Evolutionary conservation across 768 basidiomycete species (phyloP).

Genomic region (Lentinus brumalis): DNA sequence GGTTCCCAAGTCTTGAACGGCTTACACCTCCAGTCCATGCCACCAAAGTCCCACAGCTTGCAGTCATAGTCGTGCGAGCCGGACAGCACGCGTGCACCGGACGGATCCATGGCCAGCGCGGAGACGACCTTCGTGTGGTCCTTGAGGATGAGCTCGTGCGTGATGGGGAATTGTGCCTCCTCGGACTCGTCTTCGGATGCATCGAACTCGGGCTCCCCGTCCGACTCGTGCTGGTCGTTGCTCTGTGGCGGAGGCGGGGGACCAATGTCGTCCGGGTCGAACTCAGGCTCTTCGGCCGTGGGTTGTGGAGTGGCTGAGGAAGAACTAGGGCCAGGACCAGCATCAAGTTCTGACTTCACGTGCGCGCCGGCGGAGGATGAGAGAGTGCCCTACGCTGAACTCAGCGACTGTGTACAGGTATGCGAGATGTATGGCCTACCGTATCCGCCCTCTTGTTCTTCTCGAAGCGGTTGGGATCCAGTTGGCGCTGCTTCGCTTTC

Average conservation of each 20-base stretch:
- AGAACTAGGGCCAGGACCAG: neutral
- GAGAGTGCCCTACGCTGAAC: neutral
- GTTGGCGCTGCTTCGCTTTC: constrained; percentile 58
- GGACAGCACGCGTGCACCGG: constrained; percentile 87
- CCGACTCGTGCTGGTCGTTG: neutral
- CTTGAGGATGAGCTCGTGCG: constrained; percentile 90
- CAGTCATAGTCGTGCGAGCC: constrained; percentile 98
- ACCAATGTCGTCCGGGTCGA: constrained; percentile 27
- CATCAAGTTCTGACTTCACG: constrained; percentile 1
- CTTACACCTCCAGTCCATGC: constrained; percentile 88
- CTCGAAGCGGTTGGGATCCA: constrained; percentile 80
- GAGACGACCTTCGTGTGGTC: constrained; percentile 97
- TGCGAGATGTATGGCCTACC: constrained; percentile 18
- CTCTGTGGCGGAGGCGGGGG: constrained; percentile 25
- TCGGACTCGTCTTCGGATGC: constrained; percentile 53
- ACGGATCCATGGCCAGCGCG: constrained; percentile 88
- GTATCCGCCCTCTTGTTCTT: constrained; percentile 63
- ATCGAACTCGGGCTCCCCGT: constrained; percentile 37
- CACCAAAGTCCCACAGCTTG: constrained; percentile 99
- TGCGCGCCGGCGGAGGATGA: constrained; percentile 4
- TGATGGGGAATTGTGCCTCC: constrained; percentile 72
- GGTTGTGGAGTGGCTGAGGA: neutral
- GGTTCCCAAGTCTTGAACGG: constrained; percentile 98
- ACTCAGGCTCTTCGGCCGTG: constrained; percentile 28
- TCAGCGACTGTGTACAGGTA: too few relatives aligned